Evolutionary conservation across 257 asterid species (phyloP), one percentile per base, ranked within the genome.

Genomic region (Ophiorrhiza pumila): DNA sequence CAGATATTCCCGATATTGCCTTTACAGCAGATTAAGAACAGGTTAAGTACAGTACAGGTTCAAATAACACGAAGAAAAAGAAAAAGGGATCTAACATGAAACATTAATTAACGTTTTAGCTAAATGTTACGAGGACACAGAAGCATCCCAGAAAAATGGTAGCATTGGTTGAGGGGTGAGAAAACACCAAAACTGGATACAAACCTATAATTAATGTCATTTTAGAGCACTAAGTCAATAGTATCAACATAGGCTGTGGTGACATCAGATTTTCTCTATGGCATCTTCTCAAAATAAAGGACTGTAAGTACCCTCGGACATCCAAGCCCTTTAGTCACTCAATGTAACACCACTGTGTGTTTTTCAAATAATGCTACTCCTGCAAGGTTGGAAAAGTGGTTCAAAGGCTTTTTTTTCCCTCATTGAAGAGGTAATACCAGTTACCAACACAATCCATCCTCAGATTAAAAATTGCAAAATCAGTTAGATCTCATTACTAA

Each of bases 1-100:
- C 80, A 87, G 35, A 86, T 94, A 91, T 60, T 90, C 98, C 72
- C 69, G 78, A 80, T 88, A 94, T 74, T 81, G 90, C 94, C 98
- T 93, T 89, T 70, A 68, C 57, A 85, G 67, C 55, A 82, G 78
- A 76, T 77, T 4, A 69, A 69, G 53, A 7, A 70, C 22, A 77
- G 22, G 63, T 29, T 63, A 11, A 75, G 20, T 46, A 37, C 17
- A 64, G 17, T 23, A 11, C 10, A 45, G 53, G 41, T 45, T 12
- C 59, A 20, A 25, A 27, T n/a, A 45, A 49, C 72, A 14, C 0
- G 25, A 37, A 56, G 23, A 20, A 71, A 27, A 42, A n/a, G 23
- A 71, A 39, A n/a, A 22, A 52, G 47, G 56, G 22, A 56, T 23
- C 17, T 7, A 67, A 23, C 9, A 47, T 29, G 0, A 67, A 67